Evolutionary conservation across 257 asterid genomes (phyloP).

Genomic region (Leptodermis oblonga): DNA sequence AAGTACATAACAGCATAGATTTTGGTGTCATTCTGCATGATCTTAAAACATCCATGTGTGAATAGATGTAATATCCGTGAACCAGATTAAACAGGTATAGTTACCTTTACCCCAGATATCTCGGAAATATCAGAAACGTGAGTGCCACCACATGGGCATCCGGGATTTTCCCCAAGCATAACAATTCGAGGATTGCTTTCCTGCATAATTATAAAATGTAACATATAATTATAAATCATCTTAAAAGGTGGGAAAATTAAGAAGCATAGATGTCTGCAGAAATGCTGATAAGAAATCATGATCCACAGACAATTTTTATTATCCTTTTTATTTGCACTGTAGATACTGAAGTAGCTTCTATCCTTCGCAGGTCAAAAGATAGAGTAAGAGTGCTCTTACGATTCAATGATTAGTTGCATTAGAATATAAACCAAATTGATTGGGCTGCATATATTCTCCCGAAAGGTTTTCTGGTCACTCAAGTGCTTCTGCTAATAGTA

Average conservation of each 20-base stretch:
- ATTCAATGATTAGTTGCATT: neutral
- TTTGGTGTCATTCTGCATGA: neutral
- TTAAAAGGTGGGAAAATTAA: neutral
- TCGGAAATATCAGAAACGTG: conserved; percentile 66
- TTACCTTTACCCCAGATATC: conserved; percentile 58
- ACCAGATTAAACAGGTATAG: neutral
- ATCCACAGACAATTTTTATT: neutral
- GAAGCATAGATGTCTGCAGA: neutral
- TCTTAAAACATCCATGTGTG: too few relatives aligned
- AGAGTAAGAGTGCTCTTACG: neutral
- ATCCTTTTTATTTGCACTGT: neutral
- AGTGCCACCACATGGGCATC: conserved; percentile 94
- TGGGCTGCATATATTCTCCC: neutral
- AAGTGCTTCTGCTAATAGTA: neutral
- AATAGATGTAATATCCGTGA: neutral
- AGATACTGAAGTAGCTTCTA: neutral
- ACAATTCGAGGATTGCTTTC: conserved; percentile 74
- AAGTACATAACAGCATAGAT: neutral
- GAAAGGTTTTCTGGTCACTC: too few relatives aligned
- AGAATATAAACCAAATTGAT: neutral
- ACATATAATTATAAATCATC: neutral
- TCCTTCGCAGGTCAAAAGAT: neutral
- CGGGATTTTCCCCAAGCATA: conserved; percentile 56
- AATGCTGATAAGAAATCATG: neutral
- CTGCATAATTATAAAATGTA: conserved; percentile 30